Evolutionary conservation across 2,329 filamentous ascomycete genomes (phyloP).

Genomic region (Penicillium decumbens): DNA sequence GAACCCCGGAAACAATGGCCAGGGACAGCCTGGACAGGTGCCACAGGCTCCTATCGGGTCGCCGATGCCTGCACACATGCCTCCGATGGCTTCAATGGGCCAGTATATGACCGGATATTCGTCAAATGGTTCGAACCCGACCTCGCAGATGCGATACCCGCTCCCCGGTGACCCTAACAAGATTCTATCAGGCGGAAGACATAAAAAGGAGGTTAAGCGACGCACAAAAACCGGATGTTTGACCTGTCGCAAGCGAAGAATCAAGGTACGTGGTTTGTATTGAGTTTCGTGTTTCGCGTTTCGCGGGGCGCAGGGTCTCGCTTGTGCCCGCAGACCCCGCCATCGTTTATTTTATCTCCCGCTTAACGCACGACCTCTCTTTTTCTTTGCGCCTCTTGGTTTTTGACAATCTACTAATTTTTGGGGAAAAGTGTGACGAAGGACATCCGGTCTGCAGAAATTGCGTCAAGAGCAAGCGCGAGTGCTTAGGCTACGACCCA

Average conservation of each 20-base stretch:
- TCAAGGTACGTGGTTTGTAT: constrained; percentile 57
- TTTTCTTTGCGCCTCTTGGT: constrained; percentile 13
- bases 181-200: constrained; percentile 58
- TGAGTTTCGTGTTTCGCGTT: constrained; percentile 12
- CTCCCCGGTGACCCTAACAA: constrained; percentile 48
- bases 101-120: constrained; percentile 51
- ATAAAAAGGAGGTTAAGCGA: constrained; percentile 69
- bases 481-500: constrained; percentile 64
- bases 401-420: constrained; percentile 19
- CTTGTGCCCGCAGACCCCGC: constrained; percentile 29
- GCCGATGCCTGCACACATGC: constrained; percentile 44
- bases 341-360: constrained; percentile 23
- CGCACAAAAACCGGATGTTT: constrained; percentile 70
- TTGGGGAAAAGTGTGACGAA: constrained; percentile 75
- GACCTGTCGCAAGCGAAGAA: constrained; percentile 62
- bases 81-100: constrained; percentile 50
- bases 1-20: constrained; percentile 15
- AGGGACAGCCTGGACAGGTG: constrained; percentile 31
- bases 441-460: constrained; percentile 79
- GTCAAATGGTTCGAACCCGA: constrained; percentile 35
- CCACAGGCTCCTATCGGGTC: constrained; percentile 48
- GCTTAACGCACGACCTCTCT: constrained; percentile 15
- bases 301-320: constrained; percentile 23
- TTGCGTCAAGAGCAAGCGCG: constrained; percentile 64
- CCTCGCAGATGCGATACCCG: constrained; percentile 50